These are phyloP conservation scores for Neophaeococcomyces mojaviensis DNA, from an alignment of 2,329 filamentous ascomycete genomes.

Conservation along the genomic window DNA sequence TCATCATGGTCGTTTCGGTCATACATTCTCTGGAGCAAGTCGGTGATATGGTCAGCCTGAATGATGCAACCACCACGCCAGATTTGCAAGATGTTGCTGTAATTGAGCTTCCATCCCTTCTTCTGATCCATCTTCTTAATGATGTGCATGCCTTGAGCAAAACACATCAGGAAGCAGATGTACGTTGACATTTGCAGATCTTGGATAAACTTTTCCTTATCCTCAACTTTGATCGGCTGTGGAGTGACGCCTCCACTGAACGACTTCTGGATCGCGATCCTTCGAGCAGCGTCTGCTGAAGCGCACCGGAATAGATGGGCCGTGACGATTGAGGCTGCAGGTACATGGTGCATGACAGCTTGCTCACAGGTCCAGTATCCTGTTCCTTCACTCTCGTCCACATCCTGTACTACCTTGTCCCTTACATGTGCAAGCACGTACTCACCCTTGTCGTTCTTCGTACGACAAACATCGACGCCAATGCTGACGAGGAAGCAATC, in stretches of 20 bases:
- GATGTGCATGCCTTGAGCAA: slow-evolving; percentile 59
- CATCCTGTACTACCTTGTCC: slow-evolving; percentile 66
- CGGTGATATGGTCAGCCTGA: slow-evolving; percentile 56
- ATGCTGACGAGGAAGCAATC: slow-evolving; percentile 59
- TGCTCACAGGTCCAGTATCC: slow-evolving; percentile 59
- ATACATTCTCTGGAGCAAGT: slow-evolving; percentile 39
- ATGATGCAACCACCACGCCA: slow-evolving; percentile 68
- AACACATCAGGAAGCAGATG: slow-evolving; percentile 53
- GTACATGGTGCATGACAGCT: slow-evolving; percentile 54
- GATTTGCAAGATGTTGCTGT: slow-evolving; percentile 42
- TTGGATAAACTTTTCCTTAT: slow-evolving; percentile 44
- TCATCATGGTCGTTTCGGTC: slow-evolving; percentile 28
- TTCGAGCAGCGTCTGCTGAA: slow-evolving; percentile 53
- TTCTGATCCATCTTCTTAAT: slow-evolving; percentile 52
- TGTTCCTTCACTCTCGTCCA: slow-evolving; percentile 59
- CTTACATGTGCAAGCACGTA: slow-evolving; percentile 55
- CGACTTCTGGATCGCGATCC: slow-evolving; percentile 36
- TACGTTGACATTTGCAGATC: slow-evolving; percentile 56
- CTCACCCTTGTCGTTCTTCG: slow-evolving; percentile 32
- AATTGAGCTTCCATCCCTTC: slow-evolving; percentile 49
- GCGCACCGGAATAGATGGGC: slow-evolving; percentile 58
- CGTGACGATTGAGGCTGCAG: slow-evolving; percentile 55
- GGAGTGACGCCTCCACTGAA: slow-evolving; percentile 23
- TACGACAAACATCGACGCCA: slow-evolving; percentile 51
- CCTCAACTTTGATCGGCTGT: slow-evolving; percentile 17